Evolutionary conservation across 2,329 filamentous ascomycete species (phyloP).

Genomic region (Diaporthe sp.): DNA sequence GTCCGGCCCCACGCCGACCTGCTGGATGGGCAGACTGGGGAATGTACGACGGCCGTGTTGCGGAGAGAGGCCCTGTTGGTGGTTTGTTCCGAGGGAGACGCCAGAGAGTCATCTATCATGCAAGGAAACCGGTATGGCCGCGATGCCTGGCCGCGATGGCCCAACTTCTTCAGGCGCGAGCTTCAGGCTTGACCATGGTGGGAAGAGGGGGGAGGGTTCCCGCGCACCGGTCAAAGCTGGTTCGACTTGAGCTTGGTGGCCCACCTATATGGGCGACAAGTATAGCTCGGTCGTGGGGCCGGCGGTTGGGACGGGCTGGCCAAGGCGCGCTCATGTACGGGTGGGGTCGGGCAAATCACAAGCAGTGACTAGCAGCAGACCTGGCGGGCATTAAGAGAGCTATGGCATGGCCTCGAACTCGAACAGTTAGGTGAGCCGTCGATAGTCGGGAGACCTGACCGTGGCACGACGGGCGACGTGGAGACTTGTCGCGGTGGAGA

Average conservation of each 20-base stretch:
- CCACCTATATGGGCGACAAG: slow-evolving; percentile 30
- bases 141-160: slow-evolving; percentile 5
- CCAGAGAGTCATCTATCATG: not conserved
- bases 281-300: slow-evolving; percentile 32
- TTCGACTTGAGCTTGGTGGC: slow-evolving; percentile 9
- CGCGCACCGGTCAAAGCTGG: slow-evolving; percentile 24
- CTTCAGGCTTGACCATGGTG: not conserved
- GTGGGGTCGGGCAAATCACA: slow-evolving; percentile 20
- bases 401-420: slow-evolving; percentile 21
- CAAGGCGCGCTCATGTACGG: slow-evolving; percentile 25
- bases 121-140: slow-evolving; percentile 20
- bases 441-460: slow-evolving; percentile 21
- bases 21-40: not conserved
- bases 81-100: slow-evolving; percentile 12
- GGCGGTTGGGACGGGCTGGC: slow-evolving; percentile 29
- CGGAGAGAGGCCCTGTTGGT: slow-evolving; percentile 15
- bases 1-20: slow-evolving; percentile 19
- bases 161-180: not conserved
- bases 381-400: slow-evolving; percentile 14
- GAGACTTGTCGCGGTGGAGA: slow-evolving; percentile 20
- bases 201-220: not conserved
- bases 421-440: slow-evolving; percentile 24
- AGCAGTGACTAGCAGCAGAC: not conserved
- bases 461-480: slow-evolving; percentile 15
- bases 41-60: not conserved